A percentile compares a stretch with the other conserved stretches of the same genome.
Evolutionary conservation across 139 green algal species (phyloP).

Genomic region (Chlorella sp.): DNA sequence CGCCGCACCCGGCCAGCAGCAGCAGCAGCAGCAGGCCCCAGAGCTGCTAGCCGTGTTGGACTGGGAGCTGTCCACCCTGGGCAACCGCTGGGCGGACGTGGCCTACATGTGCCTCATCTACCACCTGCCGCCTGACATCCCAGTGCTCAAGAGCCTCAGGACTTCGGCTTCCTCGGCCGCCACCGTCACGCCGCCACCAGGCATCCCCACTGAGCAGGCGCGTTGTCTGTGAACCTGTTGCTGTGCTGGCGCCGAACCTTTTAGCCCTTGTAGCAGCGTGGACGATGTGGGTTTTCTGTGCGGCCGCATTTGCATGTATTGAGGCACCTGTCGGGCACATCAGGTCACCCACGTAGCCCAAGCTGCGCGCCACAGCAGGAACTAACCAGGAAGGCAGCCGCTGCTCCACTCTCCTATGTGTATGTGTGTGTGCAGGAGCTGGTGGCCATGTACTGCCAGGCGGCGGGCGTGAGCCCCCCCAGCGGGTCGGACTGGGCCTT

Average conservation of each 20-base stretch:
- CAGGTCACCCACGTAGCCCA: no score
- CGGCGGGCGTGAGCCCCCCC: conserved; percentile 34
- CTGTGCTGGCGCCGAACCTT: no score
- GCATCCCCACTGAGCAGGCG: conserved; percentile 68
- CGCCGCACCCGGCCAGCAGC: no score
- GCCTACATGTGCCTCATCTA: conserved; percentile 91
- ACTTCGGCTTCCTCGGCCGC: conserved; percentile 16
- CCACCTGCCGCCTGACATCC: conserved; percentile 52
- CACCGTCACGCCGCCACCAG: conserved; percentile 36
- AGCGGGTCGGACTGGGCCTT: conserved; percentile 68
- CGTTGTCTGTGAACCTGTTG: no score
- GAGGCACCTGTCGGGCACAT: no score
- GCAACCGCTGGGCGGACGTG: conserved; percentile 69
- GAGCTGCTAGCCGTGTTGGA: conserved; percentile 83
- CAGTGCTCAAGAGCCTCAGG: conserved; percentile 10
- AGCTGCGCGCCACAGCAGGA: no score
- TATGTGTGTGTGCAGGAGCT: conserved; percentile 38
- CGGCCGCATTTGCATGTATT: no score
- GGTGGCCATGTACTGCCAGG: conserved; percentile 67
- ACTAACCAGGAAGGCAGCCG: no score
- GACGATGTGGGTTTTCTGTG: no score
- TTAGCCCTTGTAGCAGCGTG: no score
- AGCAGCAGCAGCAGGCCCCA: background rate
- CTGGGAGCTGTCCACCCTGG: conserved; percentile 98
- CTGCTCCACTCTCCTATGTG: no score